A percentile compares a stretch with the other conserved stretches of the same genome.
These are phyloP conservation scores for Malassezia nana DNA, from an alignment of 1,284 basidiomycete species.

Conservation along the genomic window DNA sequence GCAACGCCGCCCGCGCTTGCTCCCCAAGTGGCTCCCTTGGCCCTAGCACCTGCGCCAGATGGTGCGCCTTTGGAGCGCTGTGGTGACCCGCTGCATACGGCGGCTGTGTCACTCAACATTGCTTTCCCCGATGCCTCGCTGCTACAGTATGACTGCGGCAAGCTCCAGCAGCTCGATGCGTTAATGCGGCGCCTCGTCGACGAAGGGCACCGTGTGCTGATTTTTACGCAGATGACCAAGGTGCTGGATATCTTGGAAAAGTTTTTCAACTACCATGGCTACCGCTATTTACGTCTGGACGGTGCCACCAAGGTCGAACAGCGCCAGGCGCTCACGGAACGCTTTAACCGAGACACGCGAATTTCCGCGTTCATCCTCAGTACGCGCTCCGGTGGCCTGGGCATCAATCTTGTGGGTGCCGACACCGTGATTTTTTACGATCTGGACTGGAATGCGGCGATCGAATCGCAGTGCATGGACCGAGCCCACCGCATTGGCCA, in stretches of 20 bases:
- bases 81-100: constrained; percentile 56
- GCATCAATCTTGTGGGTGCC: constrained; percentile 87
- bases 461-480: constrained; percentile 95
- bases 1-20: constrained; percentile 72
- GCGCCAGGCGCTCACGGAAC: constrained; percentile 83
- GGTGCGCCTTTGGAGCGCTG: constrained; percentile 32
- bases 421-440: constrained; percentile 95
- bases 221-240: constrained; percentile 95
- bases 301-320: constrained; percentile 93
- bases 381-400: constrained; percentile 84
- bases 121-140: constrained; percentile 84
- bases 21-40: constrained; percentile 52
- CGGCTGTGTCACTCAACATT: constrained; percentile 75
- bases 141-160: constrained; percentile 92
- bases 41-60: constrained; percentile 19
- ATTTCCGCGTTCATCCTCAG: constrained; percentile 89
- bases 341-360: constrained; percentile 86
- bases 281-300: constrained; percentile 82
- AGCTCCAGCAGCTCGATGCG: constrained; percentile 71
- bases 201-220: constrained; percentile 77
- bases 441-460: constrained; percentile 93
- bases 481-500: constrained; percentile 89
- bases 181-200: constrained; percentile 74
- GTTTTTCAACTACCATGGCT: constrained; percentile 85
- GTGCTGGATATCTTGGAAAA: constrained; percentile 88